Base-by-base conservation (phyloP, 768 basidiomycete genomes). In the Sporobolomyces pararoseus region DNA sequence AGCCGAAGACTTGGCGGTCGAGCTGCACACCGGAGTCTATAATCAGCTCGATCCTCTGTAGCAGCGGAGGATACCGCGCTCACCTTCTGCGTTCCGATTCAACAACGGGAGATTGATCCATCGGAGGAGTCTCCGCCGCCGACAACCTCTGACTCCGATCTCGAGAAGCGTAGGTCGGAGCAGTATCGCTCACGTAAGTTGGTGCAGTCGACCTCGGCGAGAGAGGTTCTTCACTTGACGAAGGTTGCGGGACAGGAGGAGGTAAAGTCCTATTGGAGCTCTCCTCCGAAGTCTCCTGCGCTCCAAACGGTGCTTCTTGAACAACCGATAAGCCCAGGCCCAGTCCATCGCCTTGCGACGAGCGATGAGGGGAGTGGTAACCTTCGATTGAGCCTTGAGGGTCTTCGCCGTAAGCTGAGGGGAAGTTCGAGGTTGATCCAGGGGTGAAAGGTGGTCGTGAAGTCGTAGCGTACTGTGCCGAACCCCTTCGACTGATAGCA, bases 241-340 rank as follows among this genome's bases (percentile, higher is more conserved):
- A 23, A n/a, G 37, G 29, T 3, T 17, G n/a, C 32, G 51, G 31
- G 5, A 37, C 31, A n/a, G 32, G 49, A 1, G 23, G 46, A 6
- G 35, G 55, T 3, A 50, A 3, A 7, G 39, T 3, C n/a, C 7
- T 39, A 13, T 27, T 9, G 32, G 39, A 35, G 35, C 7, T 44
- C n/a, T n/a, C 39, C 27, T 60, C 58, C 12, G 44, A 34, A 37
- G 34, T 12, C 17, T 42, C 59, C 3, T 25, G 29, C 23, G 19
- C 27, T 16, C 58, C 61, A 0, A 66, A 37, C 0, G 70, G 70
- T 25, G 65, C 54, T 51, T 71, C 70, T 27, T 59, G 61, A 2
- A 71, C 70, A 25, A 66, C 65, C 16, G 52, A 42, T 23, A 71
- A 23, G 4, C 70, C 70, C 4, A 71, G 53, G 10, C 67, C 67